Conservation (phyloP, 129 eudicot species). For the Rutidosis leptorrhynchoides region DNA sequence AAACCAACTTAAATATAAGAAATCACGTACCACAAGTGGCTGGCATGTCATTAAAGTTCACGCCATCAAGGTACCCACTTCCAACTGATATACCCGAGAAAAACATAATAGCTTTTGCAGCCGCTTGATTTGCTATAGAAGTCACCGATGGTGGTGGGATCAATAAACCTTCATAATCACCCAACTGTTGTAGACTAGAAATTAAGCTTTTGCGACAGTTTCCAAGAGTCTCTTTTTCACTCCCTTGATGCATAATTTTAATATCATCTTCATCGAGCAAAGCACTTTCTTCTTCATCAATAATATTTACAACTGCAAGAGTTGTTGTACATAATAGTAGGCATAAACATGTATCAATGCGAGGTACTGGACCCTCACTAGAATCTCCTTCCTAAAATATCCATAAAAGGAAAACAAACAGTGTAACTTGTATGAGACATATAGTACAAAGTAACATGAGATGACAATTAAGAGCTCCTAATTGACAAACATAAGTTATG, state of each 20-base stretch:
- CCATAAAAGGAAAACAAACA: neutral
- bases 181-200: conserved; percentile 74
- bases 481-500: conserved; percentile 3
- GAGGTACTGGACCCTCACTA: conserved; percentile 93
- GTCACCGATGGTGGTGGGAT: conserved; percentile 67
- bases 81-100: conserved; percentile 69
- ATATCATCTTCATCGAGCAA: conserved; percentile 39
- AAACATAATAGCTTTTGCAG: conserved; percentile 86
- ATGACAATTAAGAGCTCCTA: conserved; percentile 8
- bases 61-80: conserved; percentile 73
- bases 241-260: conserved; percentile 30
- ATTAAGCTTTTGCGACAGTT: conserved; percentile 67
- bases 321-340: conserved; percentile 69
- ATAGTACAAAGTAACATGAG: conserved; percentile 16
- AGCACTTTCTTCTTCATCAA: conserved; percentile 72
- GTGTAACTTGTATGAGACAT: conserved; percentile 9
- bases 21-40: conserved; percentile 62
- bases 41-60: conserved; percentile 80
- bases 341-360: conserved; percentile 91
- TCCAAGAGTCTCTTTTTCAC: conserved; percentile 48
- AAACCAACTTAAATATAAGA: conserved; percentile 2
- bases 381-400: conserved; percentile 76
- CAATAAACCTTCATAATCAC: conserved; percentile 78
- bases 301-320: conserved; percentile 64
- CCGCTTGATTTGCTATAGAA: conserved; percentile 86